Percentiles rank a stretch among this genome's conserved stretches.
Conservation (phyloP, 306 rosid species). For the Vigna reflexopilosa region DNA sequence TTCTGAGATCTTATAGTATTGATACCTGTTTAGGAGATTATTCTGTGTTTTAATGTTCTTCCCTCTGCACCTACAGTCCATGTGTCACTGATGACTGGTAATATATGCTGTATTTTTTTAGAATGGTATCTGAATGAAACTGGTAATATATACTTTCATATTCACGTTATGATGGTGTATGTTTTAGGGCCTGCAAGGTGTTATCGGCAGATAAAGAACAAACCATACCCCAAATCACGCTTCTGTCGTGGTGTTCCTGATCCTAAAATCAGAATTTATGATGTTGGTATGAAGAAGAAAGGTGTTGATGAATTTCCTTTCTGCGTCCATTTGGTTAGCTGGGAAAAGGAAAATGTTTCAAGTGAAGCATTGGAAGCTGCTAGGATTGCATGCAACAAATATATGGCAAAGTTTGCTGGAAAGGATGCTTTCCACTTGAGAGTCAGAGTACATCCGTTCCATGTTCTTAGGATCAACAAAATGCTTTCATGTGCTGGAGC, state of each 20-base stretch:
- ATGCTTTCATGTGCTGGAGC: conserved; percentile 76
- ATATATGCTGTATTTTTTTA: neutral
- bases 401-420: conserved; percentile 86
- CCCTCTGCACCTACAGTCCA: neutral
- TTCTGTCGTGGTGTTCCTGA: conserved; percentile 94
- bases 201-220: conserved; percentile 81
- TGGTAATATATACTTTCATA: neutral
- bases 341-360: conserved; percentile 94
- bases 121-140: neutral
- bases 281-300: conserved; percentile 93
- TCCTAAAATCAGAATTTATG: conserved; percentile 90
- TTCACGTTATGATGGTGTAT: conserved; percentile 10
- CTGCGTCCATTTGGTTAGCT: conserved; percentile 86
- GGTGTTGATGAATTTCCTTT: conserved; percentile 94
- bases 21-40: neutral
- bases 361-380: conserved; percentile 92
- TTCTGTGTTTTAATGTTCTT: neutral
- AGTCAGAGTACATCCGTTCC: conserved; percentile 94
- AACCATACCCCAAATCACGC: conserved; percentile 89
- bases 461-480: conserved; percentile 86
- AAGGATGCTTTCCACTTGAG: conserved; percentile 89
- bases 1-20: neutral
- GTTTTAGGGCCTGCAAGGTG: conserved; percentile 85
- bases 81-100: neutral
- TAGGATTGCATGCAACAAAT: conserved; percentile 85